phyloP scores from a whole-genome alignment of 306 rosid genomes.

The Mimosa pudica region DNA sequence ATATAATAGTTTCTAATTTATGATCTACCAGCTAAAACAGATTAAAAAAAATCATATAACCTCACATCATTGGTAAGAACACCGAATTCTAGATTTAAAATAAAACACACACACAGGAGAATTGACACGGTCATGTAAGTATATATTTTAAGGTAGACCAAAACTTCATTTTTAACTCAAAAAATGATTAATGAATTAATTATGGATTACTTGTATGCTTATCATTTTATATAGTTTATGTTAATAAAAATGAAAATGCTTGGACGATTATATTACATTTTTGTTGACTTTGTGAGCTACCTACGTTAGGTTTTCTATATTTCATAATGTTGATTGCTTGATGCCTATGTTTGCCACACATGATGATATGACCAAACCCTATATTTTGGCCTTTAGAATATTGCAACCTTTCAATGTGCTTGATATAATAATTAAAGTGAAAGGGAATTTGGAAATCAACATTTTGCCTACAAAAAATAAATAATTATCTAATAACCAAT shows the following conservation, averaged over 20 bases:
- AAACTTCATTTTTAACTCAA: background rate
- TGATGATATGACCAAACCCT: background rate
- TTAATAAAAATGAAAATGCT: background rate
- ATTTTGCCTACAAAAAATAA: background rate
- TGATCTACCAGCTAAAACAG: background rate
- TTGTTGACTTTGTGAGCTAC: background rate
- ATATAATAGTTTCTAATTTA: too few relatives aligned
- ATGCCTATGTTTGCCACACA: too few relatives aligned
- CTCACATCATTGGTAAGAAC: background rate
- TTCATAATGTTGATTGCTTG: background rate
- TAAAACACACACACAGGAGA: background rate
- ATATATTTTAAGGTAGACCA: background rate
- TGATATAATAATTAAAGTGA: background rate
- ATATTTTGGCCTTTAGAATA: background rate
- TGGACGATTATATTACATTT: background rate
- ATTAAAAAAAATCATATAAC: background rate
- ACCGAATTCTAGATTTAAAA: background rate
- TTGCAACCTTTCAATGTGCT: background rate
- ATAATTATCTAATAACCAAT: too few relatives aligned
- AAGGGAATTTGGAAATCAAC: background rate
- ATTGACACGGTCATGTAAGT: background rate
- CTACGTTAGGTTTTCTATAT: background rate
- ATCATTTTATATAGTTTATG: background rate
- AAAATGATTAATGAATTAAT: background rate
- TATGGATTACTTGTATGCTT: background rate